Evolutionary conservation across 2,329 filamentous ascomycete species (phyloP).

Genomic region (Plenodomus tracheiphilus): DNA sequence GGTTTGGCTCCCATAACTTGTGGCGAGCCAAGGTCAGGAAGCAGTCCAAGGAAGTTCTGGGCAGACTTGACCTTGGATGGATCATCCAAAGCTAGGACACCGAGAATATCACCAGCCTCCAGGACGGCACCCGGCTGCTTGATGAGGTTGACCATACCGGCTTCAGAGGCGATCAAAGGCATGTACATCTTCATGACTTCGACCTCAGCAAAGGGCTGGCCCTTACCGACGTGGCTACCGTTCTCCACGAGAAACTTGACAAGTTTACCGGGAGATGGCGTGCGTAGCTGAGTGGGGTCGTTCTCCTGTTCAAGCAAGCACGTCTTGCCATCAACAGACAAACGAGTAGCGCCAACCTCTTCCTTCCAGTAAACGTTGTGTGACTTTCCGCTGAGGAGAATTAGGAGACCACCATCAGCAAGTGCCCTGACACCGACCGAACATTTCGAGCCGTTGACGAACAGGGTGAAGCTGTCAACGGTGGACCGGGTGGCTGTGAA

Average conservation of each 20-base stretch:
- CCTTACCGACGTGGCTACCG: constrained; percentile 87
- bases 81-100: constrained; percentile 92
- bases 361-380: constrained; percentile 99
- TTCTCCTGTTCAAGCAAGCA: constrained; percentile 98
- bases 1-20: constrained; percentile 90
- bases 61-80: constrained; percentile 96
- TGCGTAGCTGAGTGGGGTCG: constrained; percentile 93
- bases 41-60: constrained; percentile 86
- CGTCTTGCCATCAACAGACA: constrained; percentile 97
- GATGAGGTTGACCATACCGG: constrained; percentile 95
- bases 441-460: constrained; percentile 98
- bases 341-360: constrained; percentile 90
- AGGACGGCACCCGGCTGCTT: constrained; percentile 98
- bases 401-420: constrained; percentile 88
- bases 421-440: constrained; percentile 89
- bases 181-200: constrained; percentile 99
- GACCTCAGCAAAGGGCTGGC: constrained; percentile 92
- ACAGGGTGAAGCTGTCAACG: constrained; percentile 91
- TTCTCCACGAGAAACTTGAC: constrained; percentile 98
- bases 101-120: constrained; percentile 97
- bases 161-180: constrained; percentile 92
- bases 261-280: constrained; percentile 93
- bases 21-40: constrained; percentile 83
- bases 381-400: constrained; percentile 87
- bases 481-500: constrained; percentile 95